Evolutionary conservation across 148 eudicot genomes (phyloP).

Genomic region (Nyssa sinensis): DNA sequence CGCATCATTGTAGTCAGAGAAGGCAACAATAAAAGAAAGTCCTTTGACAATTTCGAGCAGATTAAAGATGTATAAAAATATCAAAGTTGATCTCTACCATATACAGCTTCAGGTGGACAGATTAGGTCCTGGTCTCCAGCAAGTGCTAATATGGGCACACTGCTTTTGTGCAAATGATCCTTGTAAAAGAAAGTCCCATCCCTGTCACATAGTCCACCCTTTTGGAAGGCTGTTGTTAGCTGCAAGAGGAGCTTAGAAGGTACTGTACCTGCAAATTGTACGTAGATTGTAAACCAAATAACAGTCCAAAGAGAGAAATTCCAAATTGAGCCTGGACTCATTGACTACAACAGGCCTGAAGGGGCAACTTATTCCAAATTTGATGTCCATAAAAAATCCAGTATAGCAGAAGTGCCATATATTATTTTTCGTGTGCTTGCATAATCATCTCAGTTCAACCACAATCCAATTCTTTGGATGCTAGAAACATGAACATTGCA

Average conservation of each 20-base stretch:
- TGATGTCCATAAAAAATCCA: too few relatives aligned
- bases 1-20: neutral
- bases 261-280: slow-evolving; percentile 45
- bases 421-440: too few relatives aligned
- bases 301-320: neutral
- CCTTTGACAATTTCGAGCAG: neutral
- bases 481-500: neutral
- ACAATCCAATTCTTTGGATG: neutral
- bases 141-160: slow-evolving; percentile 55
- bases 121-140: slow-evolving; percentile 70
- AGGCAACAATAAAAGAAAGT: neutral
- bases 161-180: slow-evolving; percentile 54
- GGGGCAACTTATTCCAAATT: too few relatives aligned
- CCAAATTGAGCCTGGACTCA: neutral
- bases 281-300: neutral
- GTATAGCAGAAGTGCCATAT: too few relatives aligned
- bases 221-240: slow-evolving; percentile 55
- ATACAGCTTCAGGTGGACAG: slow-evolving; percentile 81
- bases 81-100: slow-evolving; percentile 36
- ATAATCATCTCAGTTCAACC: neutral
- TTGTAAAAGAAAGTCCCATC: slow-evolving; percentile 59
- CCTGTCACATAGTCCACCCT: slow-evolving; percentile 58
- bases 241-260: slow-evolving; percentile 72
- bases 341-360: too few relatives aligned
- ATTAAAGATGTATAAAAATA: neutral